Conservation (phyloP, 192 early-diverging fungal genomes). For the Funneliformis mosseae region DNA sequence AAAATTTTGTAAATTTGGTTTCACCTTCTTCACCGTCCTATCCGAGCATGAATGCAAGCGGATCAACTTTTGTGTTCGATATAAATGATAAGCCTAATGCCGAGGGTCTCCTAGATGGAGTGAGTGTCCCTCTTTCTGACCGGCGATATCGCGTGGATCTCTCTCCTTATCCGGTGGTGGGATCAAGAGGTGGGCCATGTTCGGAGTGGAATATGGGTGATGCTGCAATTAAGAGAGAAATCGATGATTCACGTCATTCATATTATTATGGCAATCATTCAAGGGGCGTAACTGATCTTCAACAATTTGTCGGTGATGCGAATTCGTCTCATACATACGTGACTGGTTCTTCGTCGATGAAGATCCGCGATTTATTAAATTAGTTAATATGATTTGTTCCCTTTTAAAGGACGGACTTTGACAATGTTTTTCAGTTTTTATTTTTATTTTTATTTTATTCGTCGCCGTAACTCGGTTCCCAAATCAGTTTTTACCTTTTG, state of each 20-base stretch:
- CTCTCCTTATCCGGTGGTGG: background rate
- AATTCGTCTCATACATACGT: too few relatives aligned
- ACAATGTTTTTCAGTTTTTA: too few relatives aligned
- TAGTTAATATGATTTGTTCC: background rate
- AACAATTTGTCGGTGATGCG: background rate
- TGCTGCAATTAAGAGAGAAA: background rate
- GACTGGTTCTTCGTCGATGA: slow-evolving; percentile 14
- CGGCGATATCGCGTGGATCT: too few relatives aligned
- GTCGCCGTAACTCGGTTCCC: too few relatives aligned
- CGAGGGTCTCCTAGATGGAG: too few relatives aligned
- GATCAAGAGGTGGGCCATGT: background rate
- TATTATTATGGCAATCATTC: background rate
- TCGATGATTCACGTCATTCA: background rate
- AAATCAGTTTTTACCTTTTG: too few relatives aligned
- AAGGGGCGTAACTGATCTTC: background rate
- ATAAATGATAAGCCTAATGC: background rate
- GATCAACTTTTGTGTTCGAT: background rate
- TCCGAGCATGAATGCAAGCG: background rate
- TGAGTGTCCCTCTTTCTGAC: background rate
- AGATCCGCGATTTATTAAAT: slow-evolving; percentile 31
- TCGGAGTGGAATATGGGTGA: slow-evolving; percentile 1
- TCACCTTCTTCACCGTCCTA: background rate
- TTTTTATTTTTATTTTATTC: too few relatives aligned
- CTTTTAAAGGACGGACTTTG: too few relatives aligned
- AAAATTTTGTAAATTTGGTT: background rate